Base-by-base conservation (phyloP, 805 yeast genomes). In the Wickerhamomyces ciferrii region DNA sequence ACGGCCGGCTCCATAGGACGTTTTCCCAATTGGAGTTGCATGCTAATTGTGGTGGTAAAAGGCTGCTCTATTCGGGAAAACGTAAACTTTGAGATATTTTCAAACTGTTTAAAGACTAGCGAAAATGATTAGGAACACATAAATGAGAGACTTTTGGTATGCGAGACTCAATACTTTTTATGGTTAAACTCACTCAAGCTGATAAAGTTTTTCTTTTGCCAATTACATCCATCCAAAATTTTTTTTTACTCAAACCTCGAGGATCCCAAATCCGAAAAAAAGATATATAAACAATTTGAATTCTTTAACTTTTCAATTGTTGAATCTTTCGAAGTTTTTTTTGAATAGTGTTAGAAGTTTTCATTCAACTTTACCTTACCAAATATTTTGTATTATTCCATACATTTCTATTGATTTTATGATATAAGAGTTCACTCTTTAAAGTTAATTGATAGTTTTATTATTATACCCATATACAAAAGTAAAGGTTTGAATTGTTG, bases 191-290 rank as follows among this genome's bases (percentile, higher is more conserved):
- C 31, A 27, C 31, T 27, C 31, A 27, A n/a, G n/a, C 39, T 42
- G 50, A 44, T 48, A 48, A 48, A 48, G 42, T 42, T 48, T 48
- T 48, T 18, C 24, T 41, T 41, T 44, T 44, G 44, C 46, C 47
- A 47, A 43, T 47, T 43, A 36, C 46, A 38, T 43, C 44, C 37
- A 37, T 21, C 38, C 31, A 20, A 20, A 8, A 14, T 9, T 19
- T 36, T 45, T 38, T 41, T 37, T n/a, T 32, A 42, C 20, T 21
- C 25, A 41, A 18, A 18, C 31, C 37, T 21, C 27, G 42, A 25
- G 42, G 42, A 24, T 39, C 34, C 34, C 43, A 40, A 23, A 31
- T 32, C 37, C 23, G 43, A 19, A 31, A 41, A 41, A 23, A 31
- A 21, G 25, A 19, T 39, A 39, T 39, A 39, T 39, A 39, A 20